These are phyloP conservation scores for Astrothelium subdiscretum DNA, from an alignment of 495 filamentous ascomycete species.

Conservation along the genomic window DNA sequence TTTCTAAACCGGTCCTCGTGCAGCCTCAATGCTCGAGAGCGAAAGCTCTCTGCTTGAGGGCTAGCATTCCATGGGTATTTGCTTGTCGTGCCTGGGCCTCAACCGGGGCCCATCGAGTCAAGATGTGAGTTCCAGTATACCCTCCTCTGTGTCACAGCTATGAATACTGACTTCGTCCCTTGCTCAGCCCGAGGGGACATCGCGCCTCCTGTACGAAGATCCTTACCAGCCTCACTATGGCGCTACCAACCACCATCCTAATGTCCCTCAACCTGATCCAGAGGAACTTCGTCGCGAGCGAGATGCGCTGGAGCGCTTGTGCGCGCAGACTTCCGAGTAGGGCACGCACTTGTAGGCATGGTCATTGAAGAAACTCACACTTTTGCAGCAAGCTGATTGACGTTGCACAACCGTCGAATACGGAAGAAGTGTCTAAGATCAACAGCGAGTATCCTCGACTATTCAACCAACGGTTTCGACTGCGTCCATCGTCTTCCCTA, in stretches of 20 bases:
- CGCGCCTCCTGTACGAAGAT: slow-evolving; percentile 23
- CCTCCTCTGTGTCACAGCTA: neutral
- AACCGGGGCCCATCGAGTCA: slow-evolving; percentile 24
- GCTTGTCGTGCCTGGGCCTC: slow-evolving; percentile 27
- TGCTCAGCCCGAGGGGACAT: slow-evolving; percentile 24
- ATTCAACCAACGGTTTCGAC: neutral
- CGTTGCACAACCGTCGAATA: neutral
- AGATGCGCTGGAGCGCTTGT: slow-evolving; percentile 29
- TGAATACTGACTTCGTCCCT: slow-evolving; percentile 2
- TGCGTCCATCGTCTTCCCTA: neutral
- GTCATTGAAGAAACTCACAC: neutral
- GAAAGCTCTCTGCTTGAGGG: neutral
- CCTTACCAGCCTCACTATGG: slow-evolving; percentile 26
- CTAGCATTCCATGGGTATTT: slow-evolving; percentile 24
- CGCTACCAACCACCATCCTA: slow-evolving; percentile 14
- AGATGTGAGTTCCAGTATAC: slow-evolving; percentile 18
- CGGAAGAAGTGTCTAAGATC: neutral
- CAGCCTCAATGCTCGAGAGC: neutral
- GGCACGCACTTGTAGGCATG: neutral
- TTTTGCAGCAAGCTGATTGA: neutral
- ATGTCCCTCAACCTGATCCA: slow-evolving; percentile 22
- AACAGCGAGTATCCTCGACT: neutral
- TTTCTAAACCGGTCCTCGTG: neutral
- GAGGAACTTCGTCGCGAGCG: slow-evolving; percentile 29
- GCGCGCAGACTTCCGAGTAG: slow-evolving; percentile 28